phyloP scores from a whole-genome alignment of 2,329 filamentous ascomycete genomes.

The Cercospora nicotianae region DNA sequence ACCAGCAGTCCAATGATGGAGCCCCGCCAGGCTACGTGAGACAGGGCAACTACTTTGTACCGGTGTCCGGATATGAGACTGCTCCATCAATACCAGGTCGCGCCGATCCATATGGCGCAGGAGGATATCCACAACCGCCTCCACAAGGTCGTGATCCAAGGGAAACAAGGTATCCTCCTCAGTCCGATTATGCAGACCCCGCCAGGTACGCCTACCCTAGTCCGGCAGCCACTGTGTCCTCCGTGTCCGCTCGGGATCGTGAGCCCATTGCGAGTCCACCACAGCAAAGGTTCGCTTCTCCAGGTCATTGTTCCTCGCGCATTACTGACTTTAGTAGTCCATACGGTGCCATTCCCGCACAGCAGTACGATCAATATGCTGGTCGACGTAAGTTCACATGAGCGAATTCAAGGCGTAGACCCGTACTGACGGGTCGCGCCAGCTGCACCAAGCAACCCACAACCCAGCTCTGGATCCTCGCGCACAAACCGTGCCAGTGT shows the following conservation, averaged over 20 bases:
- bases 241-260: conserved; percentile 32
- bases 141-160: conserved; percentile 29
- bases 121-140: conserved; percentile 28
- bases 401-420: conserved; percentile 13
- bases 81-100: conserved; percentile 30
- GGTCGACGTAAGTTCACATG: conserved; percentile 38
- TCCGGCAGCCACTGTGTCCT: conserved; percentile 37
- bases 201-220: conserved; percentile 39
- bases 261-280: conserved; percentile 34
- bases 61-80: conserved; percentile 34
- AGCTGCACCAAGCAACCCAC: conserved; percentile 29
- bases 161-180: conserved; percentile 33
- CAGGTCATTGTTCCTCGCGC: conserved; percentile 10
- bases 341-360: conserved; percentile 31
- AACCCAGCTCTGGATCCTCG: conserved; percentile 17
- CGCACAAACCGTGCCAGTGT: conserved; percentile 25
- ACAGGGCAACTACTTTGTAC: conserved; percentile 39
- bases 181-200: conserved; percentile 36
- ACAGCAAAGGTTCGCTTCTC: conserved; percentile 36
- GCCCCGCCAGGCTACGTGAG: conserved; percentile 38
- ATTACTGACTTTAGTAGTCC: conserved; percentile 34
- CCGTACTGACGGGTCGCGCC: conserved; percentile 31
- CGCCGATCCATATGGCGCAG: conserved; percentile 30
- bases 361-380: conserved; percentile 35
- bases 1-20: conserved; percentile 31